Conservation (phyloP, 306 rosid genomes). For the Morella rubra region DNA sequence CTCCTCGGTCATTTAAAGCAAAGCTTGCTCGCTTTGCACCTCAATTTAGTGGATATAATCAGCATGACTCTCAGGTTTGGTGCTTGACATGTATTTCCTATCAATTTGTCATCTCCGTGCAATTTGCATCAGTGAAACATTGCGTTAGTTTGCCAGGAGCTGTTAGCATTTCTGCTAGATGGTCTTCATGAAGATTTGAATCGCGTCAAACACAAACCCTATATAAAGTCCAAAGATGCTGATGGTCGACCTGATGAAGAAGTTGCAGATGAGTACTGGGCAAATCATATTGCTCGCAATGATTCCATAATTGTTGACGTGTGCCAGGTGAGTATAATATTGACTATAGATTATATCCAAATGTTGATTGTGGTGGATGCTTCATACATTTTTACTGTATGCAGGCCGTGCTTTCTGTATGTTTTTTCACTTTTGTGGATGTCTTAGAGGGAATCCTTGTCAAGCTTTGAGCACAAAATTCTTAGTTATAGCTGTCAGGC, state of each 20-base stretch:
- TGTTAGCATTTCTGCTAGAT: slow-evolving; percentile 93
- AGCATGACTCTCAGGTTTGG: slow-evolving; percentile 98
- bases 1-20: slow-evolving; percentile 90
- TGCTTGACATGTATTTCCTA: slow-evolving; percentile 12
- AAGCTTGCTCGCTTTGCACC: slow-evolving; percentile 99
- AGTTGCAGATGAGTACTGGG: slow-evolving; percentile 98
- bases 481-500: neutral
- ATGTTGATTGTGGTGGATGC: slow-evolving; percentile 12
- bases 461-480: neutral
- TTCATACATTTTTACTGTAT: slow-evolving; percentile 1
- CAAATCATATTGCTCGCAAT: slow-evolving; percentile 96
- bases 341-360: slow-evolving; percentile 4
- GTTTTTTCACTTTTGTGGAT: neutral
- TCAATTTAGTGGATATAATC: slow-evolving; percentile 96
- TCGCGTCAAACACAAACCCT: slow-evolving; percentile 94
- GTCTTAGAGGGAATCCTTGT: neutral
- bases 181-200: slow-evolving; percentile 99
- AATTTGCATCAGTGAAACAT: slow-evolving; percentile 29
- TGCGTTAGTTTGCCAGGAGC: slow-evolving; percentile 66
- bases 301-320: slow-evolving; percentile 98
- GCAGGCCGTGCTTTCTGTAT: neutral
- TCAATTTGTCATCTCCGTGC: slow-evolving; percentile 13
- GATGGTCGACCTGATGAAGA: slow-evolving; percentile 99
- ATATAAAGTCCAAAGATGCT: slow-evolving; percentile 90
- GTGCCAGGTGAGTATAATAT: slow-evolving; percentile 75